phyloP scores from a whole-genome alignment of 139 green algal species.

The Asterochloris sp. region DNA sequence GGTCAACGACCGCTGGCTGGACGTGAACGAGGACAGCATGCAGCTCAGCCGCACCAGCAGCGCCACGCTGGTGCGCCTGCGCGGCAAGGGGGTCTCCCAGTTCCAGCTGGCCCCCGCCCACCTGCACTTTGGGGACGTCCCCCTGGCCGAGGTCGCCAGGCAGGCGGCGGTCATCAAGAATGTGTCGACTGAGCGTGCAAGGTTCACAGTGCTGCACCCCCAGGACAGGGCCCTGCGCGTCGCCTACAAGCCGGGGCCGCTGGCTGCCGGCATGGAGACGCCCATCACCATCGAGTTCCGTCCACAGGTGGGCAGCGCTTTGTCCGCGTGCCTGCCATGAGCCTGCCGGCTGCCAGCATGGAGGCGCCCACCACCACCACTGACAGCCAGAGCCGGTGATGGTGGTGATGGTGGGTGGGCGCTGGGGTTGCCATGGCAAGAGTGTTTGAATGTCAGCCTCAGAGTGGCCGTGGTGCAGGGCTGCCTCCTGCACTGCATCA shows the following conservation, averaged over 20 bases:
- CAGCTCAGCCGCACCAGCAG: constrained; percentile 13
- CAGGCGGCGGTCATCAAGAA: constrained; percentile 47
- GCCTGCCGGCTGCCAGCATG: too few relatives aligned
- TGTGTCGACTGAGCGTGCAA: constrained; percentile 39
- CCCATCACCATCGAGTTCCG: constrained; percentile 53
- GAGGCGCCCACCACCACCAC: too few relatives aligned
- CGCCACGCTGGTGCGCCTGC: constrained; percentile 5
- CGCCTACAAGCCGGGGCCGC: constrained; percentile 42
- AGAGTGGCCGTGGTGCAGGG: too few relatives aligned
- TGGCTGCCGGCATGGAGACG: constrained; percentile 56
- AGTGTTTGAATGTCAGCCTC: too few relatives aligned
- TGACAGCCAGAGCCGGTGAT: too few relatives aligned
- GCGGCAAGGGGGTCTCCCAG: constrained; percentile 32
- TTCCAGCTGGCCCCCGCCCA: constrained; percentile 49
- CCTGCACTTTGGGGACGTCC: constrained; percentile 57
- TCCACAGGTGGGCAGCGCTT: background rate
- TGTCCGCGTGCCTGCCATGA: too few relatives aligned
- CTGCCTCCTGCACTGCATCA: too few relatives aligned
- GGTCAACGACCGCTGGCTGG: constrained; percentile 46
- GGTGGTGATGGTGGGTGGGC: too few relatives aligned
- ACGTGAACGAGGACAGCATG: constrained; percentile 30
- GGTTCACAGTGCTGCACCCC: constrained; percentile 43
- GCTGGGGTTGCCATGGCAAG: too few relatives aligned
- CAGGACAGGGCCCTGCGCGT: constrained; percentile 38
- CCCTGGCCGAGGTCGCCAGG: constrained; percentile 19